Conservation (phyloP, 2,329 filamentous ascomycete species). For the Geosmithia morbida region DNA sequence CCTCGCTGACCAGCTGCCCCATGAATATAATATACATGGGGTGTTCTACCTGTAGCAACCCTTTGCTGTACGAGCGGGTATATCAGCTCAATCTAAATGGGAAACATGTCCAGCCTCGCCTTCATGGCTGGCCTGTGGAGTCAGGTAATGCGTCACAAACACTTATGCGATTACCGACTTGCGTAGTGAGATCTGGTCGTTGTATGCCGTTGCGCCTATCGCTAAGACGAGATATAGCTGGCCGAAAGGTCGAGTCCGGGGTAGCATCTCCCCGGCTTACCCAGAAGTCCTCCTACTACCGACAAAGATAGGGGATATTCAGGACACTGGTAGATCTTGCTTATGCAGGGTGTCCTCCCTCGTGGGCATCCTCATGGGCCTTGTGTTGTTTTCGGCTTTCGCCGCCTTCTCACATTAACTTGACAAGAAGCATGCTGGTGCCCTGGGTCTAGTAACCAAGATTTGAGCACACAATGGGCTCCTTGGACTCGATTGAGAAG, state of each 20-base stretch:
- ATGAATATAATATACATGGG: constrained; percentile 32
- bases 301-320: constrained; percentile 33
- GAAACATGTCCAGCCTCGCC: constrained; percentile 29
- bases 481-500: constrained; percentile 2
- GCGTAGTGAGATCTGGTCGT: constrained; percentile 34
- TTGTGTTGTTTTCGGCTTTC: constrained; percentile 28
- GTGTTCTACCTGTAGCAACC: constrained; percentile 23
- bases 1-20: constrained; percentile 27
- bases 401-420: constrained; percentile 31
- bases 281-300: constrained; percentile 38
- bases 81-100: constrained; percentile 32
- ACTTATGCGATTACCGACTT: constrained; percentile 38
- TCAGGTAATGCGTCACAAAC: constrained; percentile 40
- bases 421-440: constrained; percentile 26
- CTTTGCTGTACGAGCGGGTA: constrained; percentile 26
- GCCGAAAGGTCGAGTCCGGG: constrained; percentile 31
- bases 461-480: constrained; percentile 3
- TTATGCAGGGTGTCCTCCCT: constrained; percentile 31
- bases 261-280: constrained; percentile 4
- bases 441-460: constrained; percentile 20
- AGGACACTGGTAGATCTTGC: constrained; percentile 39
- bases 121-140: constrained; percentile 38
- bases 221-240: constrained; percentile 44
- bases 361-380: constrained; percentile 21
- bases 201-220: constrained; percentile 35